Base-by-base conservation (phyloP, 805 yeast genomes). In the Jamesozyma spencerorum region DNA sequence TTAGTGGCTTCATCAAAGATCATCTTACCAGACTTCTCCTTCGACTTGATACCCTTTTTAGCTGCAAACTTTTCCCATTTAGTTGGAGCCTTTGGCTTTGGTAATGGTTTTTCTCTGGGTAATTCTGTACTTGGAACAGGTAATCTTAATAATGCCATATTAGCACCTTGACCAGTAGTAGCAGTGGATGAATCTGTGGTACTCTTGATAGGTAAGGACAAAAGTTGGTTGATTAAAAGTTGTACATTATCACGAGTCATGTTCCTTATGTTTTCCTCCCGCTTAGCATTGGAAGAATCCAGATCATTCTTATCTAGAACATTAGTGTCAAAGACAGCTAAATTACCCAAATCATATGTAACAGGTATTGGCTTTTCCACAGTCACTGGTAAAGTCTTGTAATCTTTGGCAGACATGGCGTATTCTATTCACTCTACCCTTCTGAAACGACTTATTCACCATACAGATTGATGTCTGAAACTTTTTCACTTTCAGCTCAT, bases 61-160 rank as follows among this genome's bases (percentile, higher is more conserved):
- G 83, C 83, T 48, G 99, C 99, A 70, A 92, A 92, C 58, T 75
- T 74, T 68, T 92, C 96, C 99, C 99, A 92, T 68, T 81, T 87
- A 49, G 98, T 88, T 53, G 79, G 84, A 41, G 90, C 81, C 69
- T 85, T 92, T 40, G 85, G 79, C 66, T 87, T 88, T 44, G 98
- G 98, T 54, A 92, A 66, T 36, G 96, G 80, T 68, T 92, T 92
- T 63, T 92, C 99, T 71, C 99, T 75, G 41, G 99, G 98, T 47
- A 88, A 70, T 43, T 66, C 74, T 15, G 94, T 81, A 13, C 73
- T 63, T 18, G 96, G 94, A 41, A 76, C 86, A 27, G 99, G 97
- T 45, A 92, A 71, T 55, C 74, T 78, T 40, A 92, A 77, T 47
- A 90, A 74, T 8, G 96, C 80, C 76, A 87, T 78, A 39, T 83